Base-by-base conservation (phyloP, 1,139 yeast genomes). In the Protomyces inouyei region DNA sequence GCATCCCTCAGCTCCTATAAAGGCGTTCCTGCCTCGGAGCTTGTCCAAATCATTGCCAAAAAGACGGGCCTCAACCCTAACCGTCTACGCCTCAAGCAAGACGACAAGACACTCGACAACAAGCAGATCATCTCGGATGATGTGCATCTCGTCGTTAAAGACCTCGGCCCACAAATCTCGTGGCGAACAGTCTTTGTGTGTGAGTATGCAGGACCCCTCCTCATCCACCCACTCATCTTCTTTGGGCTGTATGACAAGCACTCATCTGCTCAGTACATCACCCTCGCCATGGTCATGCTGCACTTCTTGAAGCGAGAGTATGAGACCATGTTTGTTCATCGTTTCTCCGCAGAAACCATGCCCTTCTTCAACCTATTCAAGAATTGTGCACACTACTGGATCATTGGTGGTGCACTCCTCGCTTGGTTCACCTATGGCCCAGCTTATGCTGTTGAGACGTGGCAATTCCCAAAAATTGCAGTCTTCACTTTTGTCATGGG, bases 381-480 rank as follows among this genome's bases (percentile, higher is more conserved):
- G 77, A 93, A 93, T 78, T 86, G 92, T 46, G 80, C 82, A 69
- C 97, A 93, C 75, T 93, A 93, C 77, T 92, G 98, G 97, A 74
- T 89, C 37, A 78, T 93, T 68, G 87, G 93, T 55, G 98, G 98
- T 1, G 74, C 88, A 43, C 80, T 84, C 69, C 79, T 88, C 63
- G 83, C 90, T 2, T 83, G 80, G 70, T 86, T 88, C 69, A 79
- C 85, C 55, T 92, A 88, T 68, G 83, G 87, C 3, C 95, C 95
- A 10, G 74, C 76, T 43, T 74, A 52, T 37, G 56, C 66, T 21
- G 43, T 18, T 21, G 55, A 54, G 23, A 69, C 61, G 61, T 70
- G 70, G 43, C 69, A 68, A 8, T 61, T 76, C 52, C 63, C 63
- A 5, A 38, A 55, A 23, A 52, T 28, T 35, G 25, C 63, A 9